Evolutionary conservation across 106 monocot species (phyloP).

Genomic region (Posidonia australis): DNA sequence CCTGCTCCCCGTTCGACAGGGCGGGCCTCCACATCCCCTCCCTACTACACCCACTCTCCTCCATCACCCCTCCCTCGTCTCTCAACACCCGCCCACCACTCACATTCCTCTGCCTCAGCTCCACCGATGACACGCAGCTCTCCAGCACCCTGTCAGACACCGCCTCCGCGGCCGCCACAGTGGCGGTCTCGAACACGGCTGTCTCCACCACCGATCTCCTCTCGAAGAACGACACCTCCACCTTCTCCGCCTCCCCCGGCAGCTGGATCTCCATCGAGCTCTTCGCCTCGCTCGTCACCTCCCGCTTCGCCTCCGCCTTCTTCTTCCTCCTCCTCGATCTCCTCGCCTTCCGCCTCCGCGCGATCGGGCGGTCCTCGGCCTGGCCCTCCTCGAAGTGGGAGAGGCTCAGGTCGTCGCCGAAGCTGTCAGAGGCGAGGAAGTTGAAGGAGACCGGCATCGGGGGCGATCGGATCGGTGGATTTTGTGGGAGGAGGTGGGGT

Average conservation of each 20-base stretch:
- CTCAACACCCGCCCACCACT: slow-evolving; percentile 13
- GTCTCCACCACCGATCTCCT: slow-evolving; percentile 25
- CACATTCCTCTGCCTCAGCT: slow-evolving; percentile 70
- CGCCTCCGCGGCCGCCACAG: slow-evolving; percentile 10
- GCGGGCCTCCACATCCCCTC: slow-evolving; percentile 9
- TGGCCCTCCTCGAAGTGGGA: background rate
- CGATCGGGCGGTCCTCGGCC: background rate
- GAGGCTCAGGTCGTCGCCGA: background rate
- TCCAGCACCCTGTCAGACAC: slow-evolving; percentile 2
- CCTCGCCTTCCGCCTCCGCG: background rate
- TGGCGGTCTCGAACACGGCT: slow-evolving; percentile 20
- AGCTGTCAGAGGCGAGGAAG: background rate
- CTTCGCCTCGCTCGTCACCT: background rate
- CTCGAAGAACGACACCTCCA: background rate
- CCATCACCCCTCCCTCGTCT: slow-evolving; percentile 3
- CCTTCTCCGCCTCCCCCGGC: background rate
- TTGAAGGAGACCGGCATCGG: background rate
- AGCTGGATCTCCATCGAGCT: background rate
- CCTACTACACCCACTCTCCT: slow-evolving; percentile 14
- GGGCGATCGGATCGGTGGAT: too few relatives aligned
- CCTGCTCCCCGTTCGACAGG: background rate
- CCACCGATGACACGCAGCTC: slow-evolving; percentile 38
- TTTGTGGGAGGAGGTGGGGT: too few relatives aligned
- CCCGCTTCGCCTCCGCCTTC: background rate
- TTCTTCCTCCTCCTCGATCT: slow-evolving; percentile 2